phyloP scores from a whole-genome alignment of 2,329 filamentous ascomycete species.

The Claviceps paspali region DNA sequence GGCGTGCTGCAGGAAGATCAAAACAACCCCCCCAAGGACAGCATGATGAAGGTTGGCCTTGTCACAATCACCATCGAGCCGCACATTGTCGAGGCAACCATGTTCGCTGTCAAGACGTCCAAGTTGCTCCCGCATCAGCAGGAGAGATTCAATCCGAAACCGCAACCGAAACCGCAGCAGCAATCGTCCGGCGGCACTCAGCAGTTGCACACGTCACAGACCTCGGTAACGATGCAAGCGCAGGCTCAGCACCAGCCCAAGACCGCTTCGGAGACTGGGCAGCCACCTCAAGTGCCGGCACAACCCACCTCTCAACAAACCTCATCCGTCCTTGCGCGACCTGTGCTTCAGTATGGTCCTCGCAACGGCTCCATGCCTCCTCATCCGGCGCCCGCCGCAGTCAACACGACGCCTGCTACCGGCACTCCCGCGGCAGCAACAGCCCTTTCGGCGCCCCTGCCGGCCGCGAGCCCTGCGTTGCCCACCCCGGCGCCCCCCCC shows the following conservation, averaged over 20 bases:
- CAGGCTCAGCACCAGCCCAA: slow-evolving; percentile 11
- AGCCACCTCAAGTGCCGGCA: background rate
- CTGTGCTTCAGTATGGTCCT: slow-evolving; percentile 50
- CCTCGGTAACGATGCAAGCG: background rate
- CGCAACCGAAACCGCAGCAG: slow-evolving; percentile 4
- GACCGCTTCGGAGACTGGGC: background rate
- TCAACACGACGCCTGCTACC: slow-evolving; percentile 10
- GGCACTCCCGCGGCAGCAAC: slow-evolving; percentile 10
- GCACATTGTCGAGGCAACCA: slow-evolving; percentile 61
- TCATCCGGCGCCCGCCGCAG: slow-evolving; percentile 21
- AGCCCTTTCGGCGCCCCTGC: slow-evolving; percentile 5
- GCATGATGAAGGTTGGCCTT: slow-evolving; percentile 57
- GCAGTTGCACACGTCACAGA: slow-evolving; percentile 4
- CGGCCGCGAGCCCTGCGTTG: background rate
- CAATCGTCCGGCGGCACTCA: slow-evolving; percentile 8
- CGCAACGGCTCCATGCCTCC: slow-evolving; percentile 47
- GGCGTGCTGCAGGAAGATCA: slow-evolving; percentile 46
- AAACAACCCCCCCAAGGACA: slow-evolving; percentile 54
- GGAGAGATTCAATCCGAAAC: slow-evolving; percentile 7
- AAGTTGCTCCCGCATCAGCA: slow-evolving; percentile 28
- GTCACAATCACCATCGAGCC: slow-evolving; percentile 66
- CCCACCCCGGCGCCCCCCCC: background rate
- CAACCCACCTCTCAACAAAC: background rate
- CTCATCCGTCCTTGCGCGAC: slow-evolving; percentile 22
- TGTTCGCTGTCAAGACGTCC: slow-evolving; percentile 56